A percentile compares a stretch with the other conserved stretches of the same genome.
Conservation (phyloP, 495 filamentous ascomycete genomes). For the Cercophora samala region DNA sequence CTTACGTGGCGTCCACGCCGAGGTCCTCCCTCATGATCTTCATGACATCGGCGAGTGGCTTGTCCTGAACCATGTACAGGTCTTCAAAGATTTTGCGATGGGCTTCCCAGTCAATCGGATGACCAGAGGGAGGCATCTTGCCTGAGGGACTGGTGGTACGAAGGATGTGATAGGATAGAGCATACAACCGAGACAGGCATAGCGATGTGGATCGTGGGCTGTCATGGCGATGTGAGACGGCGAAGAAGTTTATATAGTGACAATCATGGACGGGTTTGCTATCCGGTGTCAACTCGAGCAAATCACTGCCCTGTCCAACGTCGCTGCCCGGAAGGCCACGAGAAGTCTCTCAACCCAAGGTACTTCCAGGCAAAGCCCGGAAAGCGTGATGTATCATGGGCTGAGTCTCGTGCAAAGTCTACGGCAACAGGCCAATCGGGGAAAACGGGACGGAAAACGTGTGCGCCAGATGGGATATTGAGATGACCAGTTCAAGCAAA, state of each 20-base stretch:
- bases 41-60: constrained; percentile 25
- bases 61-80: constrained; percentile 23
- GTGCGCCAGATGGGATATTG: not conserved
- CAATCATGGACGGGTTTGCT: not conserved
- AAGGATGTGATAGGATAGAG: not conserved
- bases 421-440: not conserved
- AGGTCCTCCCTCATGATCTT: constrained; percentile 21
- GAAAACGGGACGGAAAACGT: not conserved
- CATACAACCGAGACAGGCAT: not conserved
- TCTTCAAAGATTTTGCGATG: constrained; percentile 23
- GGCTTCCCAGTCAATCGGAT: constrained; percentile 18
- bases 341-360: not conserved
- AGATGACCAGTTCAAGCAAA: not conserved
- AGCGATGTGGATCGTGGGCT: not conserved
- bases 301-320: not conserved
- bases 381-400: not conserved
- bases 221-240: not conserved
- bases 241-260: not conserved
- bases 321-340: not conserved
- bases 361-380: not conserved
- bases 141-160: not conserved
- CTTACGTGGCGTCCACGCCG: constrained; percentile 27
- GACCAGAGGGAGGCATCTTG: constrained; percentile 10
- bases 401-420: not conserved
- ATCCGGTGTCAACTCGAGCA: not conserved